These are phyloP conservation scores for Trametes versicolor DNA, from an alignment of 1,284 basidiomycete genomes.

Conservation along the genomic window DNA sequence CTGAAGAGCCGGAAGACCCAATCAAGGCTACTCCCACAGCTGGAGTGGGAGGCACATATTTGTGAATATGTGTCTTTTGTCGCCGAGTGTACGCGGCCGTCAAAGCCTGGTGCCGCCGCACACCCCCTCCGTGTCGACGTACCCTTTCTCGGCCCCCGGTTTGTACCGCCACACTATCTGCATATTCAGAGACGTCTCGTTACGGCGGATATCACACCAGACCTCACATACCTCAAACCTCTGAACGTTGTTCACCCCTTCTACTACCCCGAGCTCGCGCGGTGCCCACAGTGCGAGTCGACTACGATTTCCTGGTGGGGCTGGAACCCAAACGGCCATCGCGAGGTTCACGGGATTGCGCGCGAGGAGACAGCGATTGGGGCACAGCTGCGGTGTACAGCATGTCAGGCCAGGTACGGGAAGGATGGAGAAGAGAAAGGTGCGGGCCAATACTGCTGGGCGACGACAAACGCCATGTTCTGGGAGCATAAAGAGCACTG, in stretches of 20 bases:
- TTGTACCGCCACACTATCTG: background rate
- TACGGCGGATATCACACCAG: conserved; percentile 9
- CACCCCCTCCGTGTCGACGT: background rate
- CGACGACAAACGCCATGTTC: conserved; percentile 25
- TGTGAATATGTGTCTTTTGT: conserved; percentile 11
- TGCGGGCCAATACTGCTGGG: conserved; percentile 18
- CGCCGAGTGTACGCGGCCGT: background rate
- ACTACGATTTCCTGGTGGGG: conserved; percentile 20
- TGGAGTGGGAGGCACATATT: conserved; percentile 18
- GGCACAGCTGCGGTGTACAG: conserved; percentile 29
- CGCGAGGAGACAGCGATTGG: conserved; percentile 32
- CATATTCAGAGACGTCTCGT: background rate
- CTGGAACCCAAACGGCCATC: conserved; percentile 26
- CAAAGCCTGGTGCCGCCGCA: background rate
- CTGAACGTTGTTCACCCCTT: conserved; percentile 34
- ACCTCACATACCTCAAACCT: conserved; percentile 28
- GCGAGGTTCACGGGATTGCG: conserved; percentile 29
- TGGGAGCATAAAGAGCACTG: conserved; percentile 28
- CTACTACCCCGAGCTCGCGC: conserved; percentile 28
- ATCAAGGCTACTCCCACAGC: conserved; percentile 10
- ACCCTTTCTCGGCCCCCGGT: background rate
- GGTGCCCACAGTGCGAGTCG: conserved; percentile 28
- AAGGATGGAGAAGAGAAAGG: conserved; percentile 16
- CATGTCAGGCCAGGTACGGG: background rate
- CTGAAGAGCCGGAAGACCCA: background rate